These are phyloP conservation scores for Calonectria multiphialidica DNA, from an alignment of 2,329 filamentous ascomycete genomes.

Conservation along the genomic window DNA sequence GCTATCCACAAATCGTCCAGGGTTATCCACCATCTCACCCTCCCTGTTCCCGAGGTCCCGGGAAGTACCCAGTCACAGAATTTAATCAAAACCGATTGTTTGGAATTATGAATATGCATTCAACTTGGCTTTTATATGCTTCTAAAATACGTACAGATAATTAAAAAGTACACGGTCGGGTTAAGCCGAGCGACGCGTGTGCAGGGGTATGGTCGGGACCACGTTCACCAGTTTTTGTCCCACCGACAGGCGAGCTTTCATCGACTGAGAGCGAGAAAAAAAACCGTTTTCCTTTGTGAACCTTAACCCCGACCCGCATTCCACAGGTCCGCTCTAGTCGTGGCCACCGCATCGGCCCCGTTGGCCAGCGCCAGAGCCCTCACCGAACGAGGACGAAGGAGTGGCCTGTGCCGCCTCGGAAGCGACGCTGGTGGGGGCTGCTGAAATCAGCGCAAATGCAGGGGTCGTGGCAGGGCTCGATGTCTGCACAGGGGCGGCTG, in stretches of 20 bases:
- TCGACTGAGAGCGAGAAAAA: neutral
- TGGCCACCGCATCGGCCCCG: neutral
- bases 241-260: neutral
- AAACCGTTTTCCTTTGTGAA: neutral
- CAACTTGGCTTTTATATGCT: neutral
- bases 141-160: neutral
- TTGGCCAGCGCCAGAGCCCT: neutral
- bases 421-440: neutral
- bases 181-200: neutral
- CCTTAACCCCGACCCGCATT: neutral
- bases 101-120: neutral
- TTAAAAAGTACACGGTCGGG: neutral
- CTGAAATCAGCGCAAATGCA: neutral
- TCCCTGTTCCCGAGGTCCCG: neutral
- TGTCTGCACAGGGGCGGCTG: neutral
- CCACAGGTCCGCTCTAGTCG: neutral
- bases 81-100: neutral
- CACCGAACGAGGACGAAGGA: neutral
- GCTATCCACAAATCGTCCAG: neutral
- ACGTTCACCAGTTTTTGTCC: neutral
- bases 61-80: neutral
- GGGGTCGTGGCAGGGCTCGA: neutral
- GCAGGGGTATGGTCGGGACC: neutral
- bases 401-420: neutral
- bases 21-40: neutral